phyloP scores from a whole-genome alignment of 163 green algal species.

The Chlorella variabilis region DNA sequence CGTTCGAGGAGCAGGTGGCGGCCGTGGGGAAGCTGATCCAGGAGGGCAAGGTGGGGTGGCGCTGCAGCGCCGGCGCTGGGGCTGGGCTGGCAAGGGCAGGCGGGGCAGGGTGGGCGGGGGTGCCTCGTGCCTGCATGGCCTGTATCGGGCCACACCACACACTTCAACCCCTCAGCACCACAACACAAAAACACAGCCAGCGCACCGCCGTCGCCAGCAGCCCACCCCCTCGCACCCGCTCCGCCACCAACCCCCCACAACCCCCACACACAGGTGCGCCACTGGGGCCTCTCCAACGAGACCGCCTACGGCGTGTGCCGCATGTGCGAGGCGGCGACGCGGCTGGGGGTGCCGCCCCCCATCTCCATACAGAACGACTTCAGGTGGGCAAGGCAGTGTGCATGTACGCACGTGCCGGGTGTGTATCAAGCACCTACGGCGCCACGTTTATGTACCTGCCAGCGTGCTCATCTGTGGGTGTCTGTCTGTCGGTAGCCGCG shows the following conservation, averaged over 20 bases:
- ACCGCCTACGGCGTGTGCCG: conserved; percentile 79
- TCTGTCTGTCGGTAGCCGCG: no score
- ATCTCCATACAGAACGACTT: conserved; percentile 38
- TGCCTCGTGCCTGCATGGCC: no score
- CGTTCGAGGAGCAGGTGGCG: conserved; percentile 83
- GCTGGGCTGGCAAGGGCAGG: no score
- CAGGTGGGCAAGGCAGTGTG: neutral
- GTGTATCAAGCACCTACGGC: no score
- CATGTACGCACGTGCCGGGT: no score
- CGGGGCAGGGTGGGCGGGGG: no score
- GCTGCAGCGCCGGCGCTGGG: no score
- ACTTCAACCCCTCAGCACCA: no score
- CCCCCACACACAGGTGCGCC: conserved; percentile 36
- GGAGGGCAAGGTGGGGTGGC: conserved; percentile 55
- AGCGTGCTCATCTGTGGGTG: no score
- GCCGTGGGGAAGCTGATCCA: conserved; percentile 76
- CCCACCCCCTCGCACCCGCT: neutral
- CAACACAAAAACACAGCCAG: neutral
- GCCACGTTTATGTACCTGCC: neutral
- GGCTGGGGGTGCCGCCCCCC: conserved; percentile 35
- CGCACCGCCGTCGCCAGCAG: no score
- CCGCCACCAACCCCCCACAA: neutral
- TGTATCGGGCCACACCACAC: no score
- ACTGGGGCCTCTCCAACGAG: conserved; percentile 83
- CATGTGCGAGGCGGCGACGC: conserved; percentile 57